Evolutionary conservation across 441 rosid genomes (phyloP), one percentile per base, ranked within the genome.

Genomic region (Iberis amara): DNA sequence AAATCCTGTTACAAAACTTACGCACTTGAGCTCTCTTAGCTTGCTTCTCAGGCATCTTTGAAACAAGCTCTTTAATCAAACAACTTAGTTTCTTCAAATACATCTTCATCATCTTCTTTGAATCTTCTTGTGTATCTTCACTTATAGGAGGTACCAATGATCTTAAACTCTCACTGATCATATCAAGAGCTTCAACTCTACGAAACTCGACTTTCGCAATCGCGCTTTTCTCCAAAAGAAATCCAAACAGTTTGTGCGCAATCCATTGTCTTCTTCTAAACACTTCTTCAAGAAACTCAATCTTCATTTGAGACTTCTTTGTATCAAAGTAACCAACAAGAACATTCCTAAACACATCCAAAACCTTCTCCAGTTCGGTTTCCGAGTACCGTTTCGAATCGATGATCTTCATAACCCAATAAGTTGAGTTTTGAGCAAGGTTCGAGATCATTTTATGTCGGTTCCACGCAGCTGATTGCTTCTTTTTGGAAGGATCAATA

Each of bases 191-290:
- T 61, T 89, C 94, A 24, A 84, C 79, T 50, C 78, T 77, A 14
- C 97, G 86, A 49, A 74, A 92, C 33, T 81, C 96, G 9, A 78
- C 76, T 60, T 76, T 86, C n/a, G 89, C 70, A 52, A 40, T 40
- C 49, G 67, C 72, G 43, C 86, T 79, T 35, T 79, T 83, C 56
- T 84, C 94, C 56, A 89, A 13, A 62, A 92, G 58, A 61, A 78
- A 81, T 15, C 79, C 76, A 8, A 86, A 76, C 32, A 84, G 79
- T 45, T 65, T 73, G 32, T 68, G 75, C 28, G 81, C 86, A 37
- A 89, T 77, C 90, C 92, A 79, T 24, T 85, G 87, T 66, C 79
- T 72, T 70, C 96, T 84, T 52, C 74, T 75, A 59, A 84, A 76
- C 59, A 84, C 74, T 76, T 89, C 95, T 64, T 80, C 88, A 61